Conservation (phyloP, 2,329 filamentous ascomycete genomes). For the Colletotrichum abscissum region DNA sequence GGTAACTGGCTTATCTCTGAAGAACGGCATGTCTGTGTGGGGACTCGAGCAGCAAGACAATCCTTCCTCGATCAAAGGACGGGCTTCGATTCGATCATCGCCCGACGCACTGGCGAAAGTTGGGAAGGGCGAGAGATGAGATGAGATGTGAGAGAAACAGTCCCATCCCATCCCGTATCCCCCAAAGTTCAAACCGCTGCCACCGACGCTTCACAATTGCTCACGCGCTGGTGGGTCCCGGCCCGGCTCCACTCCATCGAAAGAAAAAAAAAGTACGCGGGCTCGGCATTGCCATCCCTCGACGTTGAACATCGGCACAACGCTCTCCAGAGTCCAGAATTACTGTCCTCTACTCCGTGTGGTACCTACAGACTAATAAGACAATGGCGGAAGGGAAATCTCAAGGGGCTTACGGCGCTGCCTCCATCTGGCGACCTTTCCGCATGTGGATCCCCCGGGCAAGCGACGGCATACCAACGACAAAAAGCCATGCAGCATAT, state of each 20-base stretch:
- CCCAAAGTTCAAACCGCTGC: slow-evolving; percentile 8
- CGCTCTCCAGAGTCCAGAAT: neutral
- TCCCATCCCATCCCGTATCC: neutral
- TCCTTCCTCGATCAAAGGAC: slow-evolving; percentile 11
- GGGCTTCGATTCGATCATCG: neutral
- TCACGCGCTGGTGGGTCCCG: slow-evolving; percentile 30
- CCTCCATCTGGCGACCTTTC: neutral
- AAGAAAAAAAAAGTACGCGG: slow-evolving; percentile 10
- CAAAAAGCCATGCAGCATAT: neutral
- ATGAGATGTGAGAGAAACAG: slow-evolving; percentile 33
- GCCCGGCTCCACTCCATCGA: slow-evolving; percentile 7
- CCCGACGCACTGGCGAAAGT: slow-evolving; percentile 6
- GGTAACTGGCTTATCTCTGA: slow-evolving; percentile 8
- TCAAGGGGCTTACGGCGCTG: neutral
- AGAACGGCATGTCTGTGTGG: neutral
- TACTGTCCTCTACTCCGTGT: no score
- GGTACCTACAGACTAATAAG: neutral
- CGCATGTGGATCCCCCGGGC: slow-evolving; percentile 1
- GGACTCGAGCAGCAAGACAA: neutral
- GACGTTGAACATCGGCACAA: neutral
- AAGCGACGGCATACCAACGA: slow-evolving; percentile 10
- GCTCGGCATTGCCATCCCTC: slow-evolving; percentile 19
- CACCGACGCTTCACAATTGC: slow-evolving; percentile 27
- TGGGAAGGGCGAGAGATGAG: slow-evolving; percentile 16
- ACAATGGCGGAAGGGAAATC: neutral